Evolutionary conservation across 2,329 filamentous ascomycete species (phyloP), one percentile per base, ranked within the genome.

Genomic region (Tetracladium maxilliforme): DNA sequence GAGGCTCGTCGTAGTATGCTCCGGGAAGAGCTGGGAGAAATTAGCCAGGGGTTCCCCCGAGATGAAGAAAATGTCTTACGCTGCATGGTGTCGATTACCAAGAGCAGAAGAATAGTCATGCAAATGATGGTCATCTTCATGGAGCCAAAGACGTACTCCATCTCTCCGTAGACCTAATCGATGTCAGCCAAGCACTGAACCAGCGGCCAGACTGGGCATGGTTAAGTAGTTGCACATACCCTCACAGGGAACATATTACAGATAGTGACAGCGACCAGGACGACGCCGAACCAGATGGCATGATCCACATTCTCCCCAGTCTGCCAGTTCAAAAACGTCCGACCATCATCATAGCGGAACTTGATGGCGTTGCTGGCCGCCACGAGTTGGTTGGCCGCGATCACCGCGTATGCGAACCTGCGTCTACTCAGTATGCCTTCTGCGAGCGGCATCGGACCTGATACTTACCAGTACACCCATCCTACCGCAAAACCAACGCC

Each of bases 181-280:
- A 10, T n/a, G 21, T 25, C 16, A 24, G 19, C 19, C 8, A 20
- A 16, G 11, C 15, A 25, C 10, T 15, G 12, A n/a, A 7, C 11
- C 17, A 22, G 16, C 7, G 7, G 13, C 6, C n/a, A n/a, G n/a
- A n/a, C n/a, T n/a, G n/a, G n/a, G n/a, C n/a, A n/a, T n/a, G n/a
- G n/a, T n/a, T n/a, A 42, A 42, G 10, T 39, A 35, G 35, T 38
- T 12, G 5, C 2, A 32, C 40, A 14, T 34, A 51, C 49, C 28
- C 40, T 47, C 10, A 51, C 49, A 7, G 49, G 48, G 20, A 50
- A 37, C 36, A 52, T 41, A 27, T 53, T 53, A 26, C 51, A 39
- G 6, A 33, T 30, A 7, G 43, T 37, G 7, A 47, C 47, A 4
- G 50, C 30, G n/a, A 49, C 35, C 14, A 52, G 29, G 26, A 52